Percentiles rank a stretch among this genome's conserved stretches.
phyloP scores from a whole-genome alignment of 2,329 filamentous ascomycete species.

The Aspergillus niger region DNA sequence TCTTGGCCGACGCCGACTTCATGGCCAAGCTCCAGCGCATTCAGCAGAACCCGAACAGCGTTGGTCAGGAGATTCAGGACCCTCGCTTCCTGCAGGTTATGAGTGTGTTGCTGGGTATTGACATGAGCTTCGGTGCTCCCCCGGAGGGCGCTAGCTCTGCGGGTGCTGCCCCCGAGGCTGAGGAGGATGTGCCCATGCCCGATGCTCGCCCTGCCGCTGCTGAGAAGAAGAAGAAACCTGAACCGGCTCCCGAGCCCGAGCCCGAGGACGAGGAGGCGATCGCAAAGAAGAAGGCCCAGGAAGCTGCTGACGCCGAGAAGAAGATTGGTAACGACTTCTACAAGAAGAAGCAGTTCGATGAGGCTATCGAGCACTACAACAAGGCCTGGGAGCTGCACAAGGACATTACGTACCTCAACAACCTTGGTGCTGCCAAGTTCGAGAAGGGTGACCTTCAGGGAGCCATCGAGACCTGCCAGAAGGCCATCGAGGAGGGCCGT shows the following conservation, averaged over 20 bases:
- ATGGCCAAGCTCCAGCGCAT: slow-evolving; percentile 86
- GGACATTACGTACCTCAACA: slow-evolving; percentile 97
- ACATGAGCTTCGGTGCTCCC: slow-evolving; percentile 72
- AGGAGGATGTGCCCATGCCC: slow-evolving; percentile 77
- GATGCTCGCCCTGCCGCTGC: slow-evolving; percentile 60
- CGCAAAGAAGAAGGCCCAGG: slow-evolving; percentile 87
- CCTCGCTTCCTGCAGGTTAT: slow-evolving; percentile 92
- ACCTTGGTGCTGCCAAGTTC: slow-evolving; percentile 88
- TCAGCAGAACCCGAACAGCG: slow-evolving; percentile 75
- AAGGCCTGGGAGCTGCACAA: slow-evolving; percentile 95
- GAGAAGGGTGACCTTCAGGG: slow-evolving; percentile 94
- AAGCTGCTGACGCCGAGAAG: slow-evolving; percentile 92
- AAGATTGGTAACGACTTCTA: slow-evolving; percentile 89
- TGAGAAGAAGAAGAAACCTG: slow-evolving; percentile 59
- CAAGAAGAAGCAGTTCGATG: slow-evolving; percentile 97
- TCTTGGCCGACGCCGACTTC: slow-evolving; percentile 81
- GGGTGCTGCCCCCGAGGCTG: slow-evolving; percentile 50
- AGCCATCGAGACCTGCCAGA: slow-evolving; percentile 80
- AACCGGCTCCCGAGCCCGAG: slow-evolving; percentile 60
- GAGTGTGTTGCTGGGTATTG: slow-evolving; percentile 88
- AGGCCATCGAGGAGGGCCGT: slow-evolving; percentile 87
- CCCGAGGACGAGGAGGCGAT: slow-evolving; percentile 78
- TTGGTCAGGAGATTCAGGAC: slow-evolving; percentile 81
- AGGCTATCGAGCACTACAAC: slow-evolving; percentile 88
- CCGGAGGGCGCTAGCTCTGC: slow-evolving; percentile 49